These are phyloP conservation scores for Laguncularia racemosa DNA, from an alignment of 345 rosid genomes.

Conservation along the genomic window DNA sequence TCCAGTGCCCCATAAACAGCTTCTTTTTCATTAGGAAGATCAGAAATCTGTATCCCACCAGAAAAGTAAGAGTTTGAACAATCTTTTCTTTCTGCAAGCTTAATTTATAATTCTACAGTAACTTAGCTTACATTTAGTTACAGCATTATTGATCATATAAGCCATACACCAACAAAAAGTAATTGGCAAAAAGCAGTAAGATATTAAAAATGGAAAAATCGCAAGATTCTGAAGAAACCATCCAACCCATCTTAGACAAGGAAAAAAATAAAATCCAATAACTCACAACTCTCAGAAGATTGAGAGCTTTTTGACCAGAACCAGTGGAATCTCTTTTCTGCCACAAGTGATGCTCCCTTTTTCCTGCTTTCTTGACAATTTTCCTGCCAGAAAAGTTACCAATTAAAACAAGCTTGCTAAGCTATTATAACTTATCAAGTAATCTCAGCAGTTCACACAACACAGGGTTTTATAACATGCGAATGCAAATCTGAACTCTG, in stretches of 20 bases:
- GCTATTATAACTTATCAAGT: no score
- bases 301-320: constrained; percentile 68
- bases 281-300: constrained; percentile 65
- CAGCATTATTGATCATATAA: no score
- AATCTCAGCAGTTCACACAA: no score
- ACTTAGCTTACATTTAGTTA: no score
- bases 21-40: constrained; percentile 74
- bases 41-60: constrained; percentile 42
- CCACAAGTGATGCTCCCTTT: constrained; percentile 65
- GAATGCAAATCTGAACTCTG: not conserved
- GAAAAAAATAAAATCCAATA: not conserved
- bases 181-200: no score
- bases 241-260: not conserved
- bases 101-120: no score
- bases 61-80: not conserved
- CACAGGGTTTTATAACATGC: not conserved
- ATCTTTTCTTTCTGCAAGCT: not conserved
- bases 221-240: no score
- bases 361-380: constrained; percentile 33
- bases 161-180: no score
- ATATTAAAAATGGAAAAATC: no score
- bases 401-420: no score
- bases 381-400: constrained; percentile 20
- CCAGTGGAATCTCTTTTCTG: constrained; percentile 73
- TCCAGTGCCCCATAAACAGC: constrained; percentile 74